These are phyloP conservation scores for Metarhizium album DNA, from an alignment of 2,329 filamentous ascomycete species.

Conservation along the genomic window DNA sequence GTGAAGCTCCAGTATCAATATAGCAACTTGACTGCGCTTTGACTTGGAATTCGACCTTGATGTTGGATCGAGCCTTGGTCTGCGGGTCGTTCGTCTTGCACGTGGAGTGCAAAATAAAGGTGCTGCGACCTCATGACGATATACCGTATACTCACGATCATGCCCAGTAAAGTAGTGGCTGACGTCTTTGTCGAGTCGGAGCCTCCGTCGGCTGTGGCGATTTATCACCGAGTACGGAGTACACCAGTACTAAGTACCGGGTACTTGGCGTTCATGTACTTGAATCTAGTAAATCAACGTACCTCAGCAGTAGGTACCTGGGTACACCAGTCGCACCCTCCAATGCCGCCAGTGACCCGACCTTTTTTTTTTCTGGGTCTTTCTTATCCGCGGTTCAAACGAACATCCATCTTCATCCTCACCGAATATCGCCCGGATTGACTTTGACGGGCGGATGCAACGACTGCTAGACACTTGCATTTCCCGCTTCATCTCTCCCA, in stretches of 20 bases:
- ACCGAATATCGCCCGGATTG: background rate
- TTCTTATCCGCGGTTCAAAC: background rate
- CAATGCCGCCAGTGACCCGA: background rate
- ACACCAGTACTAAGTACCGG: too few species aligned
- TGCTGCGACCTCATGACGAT: too few species aligned
- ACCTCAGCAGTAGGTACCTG: too few species aligned
- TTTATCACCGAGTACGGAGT: constrained; percentile 13
- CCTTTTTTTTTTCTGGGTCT: background rate
- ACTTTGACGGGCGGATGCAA: background rate
- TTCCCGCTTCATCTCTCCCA: background rate
- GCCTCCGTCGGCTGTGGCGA: constrained; percentile 6
- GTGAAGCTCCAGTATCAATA: background rate
- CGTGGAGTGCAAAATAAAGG: too few species aligned
- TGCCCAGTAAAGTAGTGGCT: background rate
- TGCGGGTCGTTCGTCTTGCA: too few species aligned
- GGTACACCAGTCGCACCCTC: too few species aligned
- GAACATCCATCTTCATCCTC: background rate
- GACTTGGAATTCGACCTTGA: too few species aligned
- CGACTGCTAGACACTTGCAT: background rate
- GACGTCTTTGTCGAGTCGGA: background rate
- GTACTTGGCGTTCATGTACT: too few species aligned
- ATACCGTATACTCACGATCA: too few species aligned
- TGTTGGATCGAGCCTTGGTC: too few species aligned
- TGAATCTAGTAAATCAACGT: too few species aligned
- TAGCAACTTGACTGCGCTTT: background rate